A percentile compares a stretch with the other conserved stretches of the same genome.
These are phyloP conservation scores for Eimeria praecox DNA, from an alignment of 169 alveolate genomes.

Conservation along the genomic window DNA sequence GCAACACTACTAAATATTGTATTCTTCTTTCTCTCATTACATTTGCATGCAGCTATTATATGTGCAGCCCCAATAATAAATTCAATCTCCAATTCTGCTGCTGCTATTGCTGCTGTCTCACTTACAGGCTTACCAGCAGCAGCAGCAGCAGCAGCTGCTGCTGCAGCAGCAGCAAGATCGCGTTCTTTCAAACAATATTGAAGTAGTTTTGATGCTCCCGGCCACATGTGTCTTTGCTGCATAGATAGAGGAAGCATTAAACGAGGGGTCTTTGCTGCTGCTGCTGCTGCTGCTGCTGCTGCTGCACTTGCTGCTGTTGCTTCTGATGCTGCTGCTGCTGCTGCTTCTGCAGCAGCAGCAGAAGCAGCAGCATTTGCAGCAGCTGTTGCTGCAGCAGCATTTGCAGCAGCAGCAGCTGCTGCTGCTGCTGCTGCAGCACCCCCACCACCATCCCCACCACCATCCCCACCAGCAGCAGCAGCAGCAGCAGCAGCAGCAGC, in stretches of 20 bases:
- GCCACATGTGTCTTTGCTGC: slow-evolving; percentile 19
- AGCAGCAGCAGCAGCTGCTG: slow-evolving; percentile 7
- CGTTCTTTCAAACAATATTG: neutral
- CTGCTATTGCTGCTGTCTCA: neutral
- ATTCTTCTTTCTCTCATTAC: too few species aligned
- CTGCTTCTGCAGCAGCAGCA: neutral
- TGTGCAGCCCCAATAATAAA: slow-evolving; percentile 12
- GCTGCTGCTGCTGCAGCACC: slow-evolving; percentile 19
- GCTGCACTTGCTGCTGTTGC: neutral
- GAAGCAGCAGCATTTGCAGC: too few species aligned
- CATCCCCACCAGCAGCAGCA: neutral
- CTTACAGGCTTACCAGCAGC: neutral
- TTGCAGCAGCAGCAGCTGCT: too few species aligned
- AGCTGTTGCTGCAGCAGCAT: too few species aligned
- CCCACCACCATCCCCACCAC: too few species aligned
- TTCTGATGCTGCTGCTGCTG: neutral
- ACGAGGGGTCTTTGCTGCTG: too few species aligned
- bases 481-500: slow-evolving; percentile 30
- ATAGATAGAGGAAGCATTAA: neutral
- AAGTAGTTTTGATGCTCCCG: neutral
- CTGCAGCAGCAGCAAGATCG: too few species aligned
- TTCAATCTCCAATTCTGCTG: neutral
- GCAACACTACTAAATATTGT: too few species aligned
- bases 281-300: neutral
- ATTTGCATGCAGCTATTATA: too few species aligned